phyloP scores from a whole-genome alignment of 176 grass and related monocot species.

The Musa itinerans region DNA sequence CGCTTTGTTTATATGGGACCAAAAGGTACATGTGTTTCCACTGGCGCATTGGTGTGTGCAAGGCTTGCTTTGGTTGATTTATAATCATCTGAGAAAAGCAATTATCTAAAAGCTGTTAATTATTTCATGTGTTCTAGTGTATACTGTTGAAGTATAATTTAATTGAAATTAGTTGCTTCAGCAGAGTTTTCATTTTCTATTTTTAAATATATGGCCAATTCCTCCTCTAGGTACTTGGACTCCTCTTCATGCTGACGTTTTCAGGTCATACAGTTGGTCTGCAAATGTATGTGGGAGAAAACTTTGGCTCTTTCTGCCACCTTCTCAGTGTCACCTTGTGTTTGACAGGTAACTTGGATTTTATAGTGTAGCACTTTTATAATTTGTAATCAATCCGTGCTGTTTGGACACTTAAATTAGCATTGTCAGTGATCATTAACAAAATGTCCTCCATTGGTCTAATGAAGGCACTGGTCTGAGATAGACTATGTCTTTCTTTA shows the following conservation, averaged over 20 bases:
- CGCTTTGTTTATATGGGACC: slow-evolving; percentile 93
- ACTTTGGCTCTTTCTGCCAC: slow-evolving; percentile 68
- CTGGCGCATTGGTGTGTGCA: not conserved
- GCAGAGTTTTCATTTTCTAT: not conserved
- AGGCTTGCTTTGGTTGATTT: not conserved
- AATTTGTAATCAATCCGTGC: not conserved
- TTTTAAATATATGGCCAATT: not conserved
- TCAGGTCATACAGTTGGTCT: slow-evolving; percentile 92
- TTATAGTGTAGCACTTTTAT: slow-evolving; percentile 5
- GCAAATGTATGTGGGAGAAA: slow-evolving; percentile 96
- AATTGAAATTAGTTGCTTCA: not conserved
- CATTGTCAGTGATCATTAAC: not conserved
- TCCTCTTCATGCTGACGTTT: slow-evolving; percentile 94
- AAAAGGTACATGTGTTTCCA: slow-evolving; percentile 54
- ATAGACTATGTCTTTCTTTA: not conserved
- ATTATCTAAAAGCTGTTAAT: not conserved
- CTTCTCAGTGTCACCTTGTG: slow-evolving; percentile 63
- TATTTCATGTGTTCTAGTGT: not conserved
- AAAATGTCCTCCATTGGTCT: not conserved
- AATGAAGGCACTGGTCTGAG: not conserved
- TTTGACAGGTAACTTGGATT: slow-evolving; percentile 59
- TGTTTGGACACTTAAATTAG: not conserved
- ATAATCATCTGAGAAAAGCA: not conserved
- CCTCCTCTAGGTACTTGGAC: slow-evolving; percentile 79
- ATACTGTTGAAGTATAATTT: slow-evolving; percentile 1